phyloP scores from a whole-genome alignment of 805 yeast species.

The Yamadazyma nakazawae region DNA sequence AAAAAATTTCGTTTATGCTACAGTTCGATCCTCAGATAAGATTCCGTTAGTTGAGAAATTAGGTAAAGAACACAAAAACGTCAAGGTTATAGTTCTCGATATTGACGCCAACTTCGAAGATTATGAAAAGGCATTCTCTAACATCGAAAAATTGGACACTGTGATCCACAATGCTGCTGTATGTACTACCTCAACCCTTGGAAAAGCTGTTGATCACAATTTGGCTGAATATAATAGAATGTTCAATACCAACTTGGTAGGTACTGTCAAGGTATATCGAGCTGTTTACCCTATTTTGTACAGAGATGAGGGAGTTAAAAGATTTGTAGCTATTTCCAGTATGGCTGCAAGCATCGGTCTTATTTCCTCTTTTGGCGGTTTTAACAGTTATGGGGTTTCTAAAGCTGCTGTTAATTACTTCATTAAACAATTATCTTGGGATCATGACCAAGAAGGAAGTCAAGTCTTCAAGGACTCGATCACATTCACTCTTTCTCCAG shows the following conservation, averaged over 20 bases:
- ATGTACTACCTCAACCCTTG: background rate
- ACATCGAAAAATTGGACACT: constrained; percentile 20
- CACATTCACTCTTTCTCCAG: constrained; percentile 26
- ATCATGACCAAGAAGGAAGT: constrained; percentile 14
- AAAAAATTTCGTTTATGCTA: constrained; percentile 20
- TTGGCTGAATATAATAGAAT: constrained; percentile 3
- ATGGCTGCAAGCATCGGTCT: constrained; percentile 8
- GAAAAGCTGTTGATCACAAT: background rate
- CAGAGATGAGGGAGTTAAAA: constrained; percentile 16
- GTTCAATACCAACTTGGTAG: constrained; percentile 8
- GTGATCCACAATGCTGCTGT: constrained; percentile 11
- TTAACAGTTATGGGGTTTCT: constrained; percentile 32
- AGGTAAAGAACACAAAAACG: constrained; percentile 5
- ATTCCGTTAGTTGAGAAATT: constrained; percentile 8
- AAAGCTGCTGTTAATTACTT: constrained; percentile 36
- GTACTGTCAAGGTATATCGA: constrained; percentile 17
- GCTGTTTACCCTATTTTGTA: constrained; percentile 25
- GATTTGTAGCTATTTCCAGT: constrained; percentile 25
- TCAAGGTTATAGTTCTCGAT: constrained; percentile 8
- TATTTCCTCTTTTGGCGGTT: background rate
- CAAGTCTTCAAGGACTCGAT: constrained; percentile 19
- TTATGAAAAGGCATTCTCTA: constrained; percentile 8
- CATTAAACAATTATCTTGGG: constrained; percentile 19
- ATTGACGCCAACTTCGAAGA: constrained; percentile 1
- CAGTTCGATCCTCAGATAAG: constrained; percentile 22